Evolutionary conservation across 2,329 filamentous ascomycete genomes (phyloP), one percentile per base, ranked within the genome.

Genomic region (Xylaria sp.): DNA sequence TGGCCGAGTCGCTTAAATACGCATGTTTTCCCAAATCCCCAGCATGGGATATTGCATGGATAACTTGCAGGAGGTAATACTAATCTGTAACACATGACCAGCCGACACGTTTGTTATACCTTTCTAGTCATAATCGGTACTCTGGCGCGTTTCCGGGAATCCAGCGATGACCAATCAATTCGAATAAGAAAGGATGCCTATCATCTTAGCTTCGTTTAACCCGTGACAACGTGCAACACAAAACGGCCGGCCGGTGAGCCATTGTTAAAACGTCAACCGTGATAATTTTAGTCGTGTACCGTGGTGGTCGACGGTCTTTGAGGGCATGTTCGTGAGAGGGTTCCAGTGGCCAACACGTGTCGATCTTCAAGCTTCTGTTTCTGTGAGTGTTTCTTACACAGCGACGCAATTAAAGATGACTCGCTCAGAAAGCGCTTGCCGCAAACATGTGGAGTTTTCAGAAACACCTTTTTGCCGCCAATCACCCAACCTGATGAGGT

Each of bases 351-450:
- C 33, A 66, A 31, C 46, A 54, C 49, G 63, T 67, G 62, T 62
- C 54, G 48, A 48, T 54, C 25, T 64, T 12, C 33, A 48, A 54
- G 56, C 67, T 51, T 64, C 63, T 58, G 68, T 68, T 71, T 71
- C 64, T 64, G 57, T 58, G 64, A 67, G 68, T 64, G 72, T 74
- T 74, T 74, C 71, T 66, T 66, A 43, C 65, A 67, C 60, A 67
- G 65, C 43, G 64, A 64, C 62, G 56, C 55, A 71, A 59, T 60
- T 70, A 70, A 62, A 66, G 58, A 64, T 64, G 66, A 72, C 67
- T 69, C 68, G 71, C 71, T 59, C 70, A 68, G 67, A 74, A 73
- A 75, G 75, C 75, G 76, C 76, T 76, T 77, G 72, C 71, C 69
- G 71, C 71, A 72, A 69, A 64, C 70, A 68, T 58, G 64, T 71